Conservation (phyloP, 2,329 filamentous ascomycete species). For the Exserohilum turcica region DNA sequence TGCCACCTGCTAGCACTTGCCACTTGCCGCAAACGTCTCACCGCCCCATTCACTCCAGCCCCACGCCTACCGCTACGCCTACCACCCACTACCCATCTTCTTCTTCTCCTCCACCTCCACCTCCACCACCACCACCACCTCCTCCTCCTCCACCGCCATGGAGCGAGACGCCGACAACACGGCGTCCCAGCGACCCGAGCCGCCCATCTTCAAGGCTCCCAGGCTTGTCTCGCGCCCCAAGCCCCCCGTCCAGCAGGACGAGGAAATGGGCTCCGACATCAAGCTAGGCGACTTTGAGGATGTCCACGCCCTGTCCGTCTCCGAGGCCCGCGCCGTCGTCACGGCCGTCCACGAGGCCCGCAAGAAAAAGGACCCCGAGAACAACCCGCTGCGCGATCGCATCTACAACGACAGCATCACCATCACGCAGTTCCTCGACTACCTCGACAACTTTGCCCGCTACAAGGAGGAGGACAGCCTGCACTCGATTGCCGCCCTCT, state of each 20-base stretch:
- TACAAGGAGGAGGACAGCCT: conserved; percentile 96
- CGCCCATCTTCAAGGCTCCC: conserved; percentile 39
- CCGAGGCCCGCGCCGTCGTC: conserved; percentile 89
- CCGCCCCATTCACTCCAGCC: no score
- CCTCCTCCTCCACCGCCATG: conserved; percentile 25
- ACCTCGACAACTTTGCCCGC: conserved; percentile 90
- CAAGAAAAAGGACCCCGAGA: conserved; percentile 65
- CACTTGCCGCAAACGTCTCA: no score
- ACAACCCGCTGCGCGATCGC: conserved; percentile 80
- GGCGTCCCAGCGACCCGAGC: conserved; percentile 20
- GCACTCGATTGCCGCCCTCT: conserved; percentile 86
- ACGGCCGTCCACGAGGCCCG: conserved; percentile 85
- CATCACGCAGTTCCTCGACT: conserved; percentile 85
- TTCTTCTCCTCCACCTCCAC: not conserved
- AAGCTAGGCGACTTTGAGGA: conserved; percentile 92
- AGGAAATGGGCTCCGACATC: conserved; percentile 81
- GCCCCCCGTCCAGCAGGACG: conserved; percentile 74
- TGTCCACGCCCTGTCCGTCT: conserved; percentile 88
- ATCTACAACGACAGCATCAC: conserved; percentile 66
- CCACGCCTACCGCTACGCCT: no score
- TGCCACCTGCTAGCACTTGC: no score
- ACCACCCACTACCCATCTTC: no score
- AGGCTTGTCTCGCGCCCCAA: conserved; percentile 53
- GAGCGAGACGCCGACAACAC: conserved; percentile 35
- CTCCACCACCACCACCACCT: not conserved